Conservation (phyloP, 2,329 filamentous ascomycete genomes). For the Botrytis fabae region DNA sequence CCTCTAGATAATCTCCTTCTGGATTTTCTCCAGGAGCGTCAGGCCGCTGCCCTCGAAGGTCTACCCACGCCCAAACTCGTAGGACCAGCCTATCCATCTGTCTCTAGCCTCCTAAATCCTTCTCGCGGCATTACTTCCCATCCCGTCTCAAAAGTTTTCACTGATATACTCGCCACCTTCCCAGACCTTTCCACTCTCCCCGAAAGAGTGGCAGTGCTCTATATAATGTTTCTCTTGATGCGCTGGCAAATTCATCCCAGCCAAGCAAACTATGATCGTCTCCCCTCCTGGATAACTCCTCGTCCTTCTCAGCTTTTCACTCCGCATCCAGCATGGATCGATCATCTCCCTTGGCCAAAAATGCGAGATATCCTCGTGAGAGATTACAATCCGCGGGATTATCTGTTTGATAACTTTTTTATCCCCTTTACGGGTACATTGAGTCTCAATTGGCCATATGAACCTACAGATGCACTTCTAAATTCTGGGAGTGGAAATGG, state of each 20-base stretch:
- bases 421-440: constrained; percentile 77
- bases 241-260: constrained; percentile 82
- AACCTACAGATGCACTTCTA: constrained; percentile 68
- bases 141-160: constrained; percentile 80
- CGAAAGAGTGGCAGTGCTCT: constrained; percentile 79
- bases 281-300: constrained; percentile 74
- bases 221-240: constrained; percentile 85
- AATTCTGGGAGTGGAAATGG: constrained; percentile 58
- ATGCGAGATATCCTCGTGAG: constrained; percentile 69
- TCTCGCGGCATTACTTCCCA: constrained; percentile 63
- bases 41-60: constrained; percentile 65
- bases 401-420: constrained; percentile 79
- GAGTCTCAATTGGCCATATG: constrained; percentile 82
- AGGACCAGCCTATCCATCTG: constrained; percentile 76
- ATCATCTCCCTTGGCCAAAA: constrained; percentile 75
- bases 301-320: constrained; percentile 63
- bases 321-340: constrained; percentile 77
- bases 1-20: constrained; percentile 77
- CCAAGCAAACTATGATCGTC: constrained; percentile 72
- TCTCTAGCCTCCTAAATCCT: constrained; percentile 76
- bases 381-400: constrained; percentile 50
- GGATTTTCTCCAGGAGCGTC: constrained; percentile 72
- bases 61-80: constrained; percentile 64
- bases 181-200: constrained; percentile 76
- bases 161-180: constrained; percentile 82